These are phyloP conservation scores for Wickerhamomyces bovis DNA, from an alignment of 805 yeast genomes.

Conservation along the genomic window DNA sequence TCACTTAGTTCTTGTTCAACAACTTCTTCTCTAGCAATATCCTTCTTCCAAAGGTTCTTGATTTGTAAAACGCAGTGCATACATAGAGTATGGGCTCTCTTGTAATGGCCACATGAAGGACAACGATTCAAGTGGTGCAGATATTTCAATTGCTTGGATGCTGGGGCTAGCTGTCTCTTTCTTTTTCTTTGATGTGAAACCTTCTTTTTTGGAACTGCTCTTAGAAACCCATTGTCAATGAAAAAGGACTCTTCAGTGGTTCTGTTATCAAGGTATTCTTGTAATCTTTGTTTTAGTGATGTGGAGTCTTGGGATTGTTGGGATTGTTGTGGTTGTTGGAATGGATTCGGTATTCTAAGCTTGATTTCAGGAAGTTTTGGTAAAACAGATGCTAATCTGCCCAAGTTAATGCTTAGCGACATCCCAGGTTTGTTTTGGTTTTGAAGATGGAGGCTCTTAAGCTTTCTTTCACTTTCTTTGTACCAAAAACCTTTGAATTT, in stretches of 20 bases:
- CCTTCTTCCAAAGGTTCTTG: constrained; percentile 60
- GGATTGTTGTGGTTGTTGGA: constrained; percentile 7
- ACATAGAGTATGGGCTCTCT: constrained; percentile 85
- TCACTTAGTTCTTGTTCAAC: constrained; percentile 38
- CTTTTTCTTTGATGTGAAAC: constrained; percentile 83
- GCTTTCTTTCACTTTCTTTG: too few species aligned
- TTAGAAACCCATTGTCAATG: constrained; percentile 64
- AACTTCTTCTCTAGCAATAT: constrained; percentile 24
- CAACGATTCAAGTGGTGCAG: constrained; percentile 78
- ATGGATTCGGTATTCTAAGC: constrained; percentile 22
- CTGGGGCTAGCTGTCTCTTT: constrained; percentile 76
- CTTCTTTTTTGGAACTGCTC: constrained; percentile 94
- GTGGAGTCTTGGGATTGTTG: constrained; percentile 7
- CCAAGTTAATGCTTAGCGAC: constrained; percentile 19
- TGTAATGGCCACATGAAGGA: constrained; percentile 92
- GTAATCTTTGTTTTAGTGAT: constrained; percentile 32
- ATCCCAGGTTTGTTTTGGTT: constrained; percentile 1
- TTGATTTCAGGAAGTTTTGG: constrained; percentile 23
- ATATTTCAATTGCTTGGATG: constrained; percentile 71
- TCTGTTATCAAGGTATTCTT: constrained; percentile 24
- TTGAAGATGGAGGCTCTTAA: too few species aligned
- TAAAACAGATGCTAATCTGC: constrained; percentile 13
- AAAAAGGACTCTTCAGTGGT: constrained; percentile 31
- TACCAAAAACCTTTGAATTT: too few species aligned
- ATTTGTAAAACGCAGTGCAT: constrained; percentile 88